Conservation (phyloP, 2,329 filamentous ascomycete species). For the Fusarium torulosum region DNA sequence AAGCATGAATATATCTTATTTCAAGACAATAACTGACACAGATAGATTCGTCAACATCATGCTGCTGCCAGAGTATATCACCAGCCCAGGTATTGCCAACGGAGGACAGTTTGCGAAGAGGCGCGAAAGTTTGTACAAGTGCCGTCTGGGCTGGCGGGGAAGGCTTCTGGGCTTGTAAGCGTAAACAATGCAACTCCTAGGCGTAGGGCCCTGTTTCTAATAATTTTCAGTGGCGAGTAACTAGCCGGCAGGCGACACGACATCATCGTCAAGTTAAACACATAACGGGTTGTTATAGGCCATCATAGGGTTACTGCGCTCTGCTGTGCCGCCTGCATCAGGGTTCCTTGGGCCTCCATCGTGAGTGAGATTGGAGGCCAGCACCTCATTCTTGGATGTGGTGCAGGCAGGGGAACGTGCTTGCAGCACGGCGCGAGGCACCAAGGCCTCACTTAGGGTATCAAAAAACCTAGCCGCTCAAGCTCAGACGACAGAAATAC, state of each 20-base stretch:
- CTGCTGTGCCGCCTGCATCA: conserved; percentile 36
- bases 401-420: conserved; percentile 34
- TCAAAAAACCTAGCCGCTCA: too few relatives aligned
- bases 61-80: not conserved
- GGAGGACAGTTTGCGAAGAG: conserved; percentile 11
- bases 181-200: not conserved
- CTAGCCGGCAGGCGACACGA: conserved; percentile 20
- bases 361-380: conserved; percentile 22
- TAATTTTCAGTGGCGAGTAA: conserved; percentile 21
- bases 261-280: conserved; percentile 9
- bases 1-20: not conserved
- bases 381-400: conserved; percentile 25
- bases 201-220: conserved; percentile 7
- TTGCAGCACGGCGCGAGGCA: conserved; percentile 40
- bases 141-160: conserved; percentile 18
- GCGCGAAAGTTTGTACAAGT: conserved; percentile 18
- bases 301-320: conserved; percentile 16
- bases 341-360: conserved; percentile 28
- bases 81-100: not conserved
- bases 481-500: too few relatives aligned
- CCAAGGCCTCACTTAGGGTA: conserved; percentile 21
- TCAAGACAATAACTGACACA: not conserved
- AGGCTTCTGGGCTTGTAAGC: conserved; percentile 3
- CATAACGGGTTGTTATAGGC: not conserved
- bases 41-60: not conserved